Conservation (phyloP, 345 rosid species). For the Aegle marmelos region DNA sequence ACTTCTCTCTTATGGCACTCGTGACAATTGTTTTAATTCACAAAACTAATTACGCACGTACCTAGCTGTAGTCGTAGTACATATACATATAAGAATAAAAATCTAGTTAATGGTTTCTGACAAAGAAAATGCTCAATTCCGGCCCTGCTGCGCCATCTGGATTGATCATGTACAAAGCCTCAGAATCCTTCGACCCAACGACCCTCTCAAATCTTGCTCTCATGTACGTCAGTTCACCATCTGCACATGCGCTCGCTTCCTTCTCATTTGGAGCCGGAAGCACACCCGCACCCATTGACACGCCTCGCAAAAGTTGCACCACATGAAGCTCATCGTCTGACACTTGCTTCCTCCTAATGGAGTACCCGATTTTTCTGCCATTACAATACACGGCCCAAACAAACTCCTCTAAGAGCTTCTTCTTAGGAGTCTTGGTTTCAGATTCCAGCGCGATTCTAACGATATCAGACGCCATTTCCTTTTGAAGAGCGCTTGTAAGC, state of each 20-base stretch:
- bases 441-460: constrained; percentile 86
- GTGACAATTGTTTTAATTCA: background rate
- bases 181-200: constrained; percentile 88
- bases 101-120: constrained; percentile 45
- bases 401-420: constrained; percentile 79
- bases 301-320: constrained; percentile 77
- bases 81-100: too few relatives aligned
- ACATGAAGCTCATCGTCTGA: constrained; percentile 86
- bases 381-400: constrained; percentile 94
- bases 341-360: constrained; percentile 80
- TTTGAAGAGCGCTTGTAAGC: constrained; percentile 62
- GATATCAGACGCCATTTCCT: constrained; percentile 90
- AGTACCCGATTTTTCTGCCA: constrained; percentile 83
- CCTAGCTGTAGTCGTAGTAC: too few relatives aligned
- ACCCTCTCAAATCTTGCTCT: constrained; percentile 89
- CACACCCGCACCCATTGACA: constrained; percentile 98
- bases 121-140: constrained; percentile 88
- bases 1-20: background rate
- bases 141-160: constrained; percentile 88
- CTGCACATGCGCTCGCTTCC: constrained; percentile 30
- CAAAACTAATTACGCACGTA: background rate
- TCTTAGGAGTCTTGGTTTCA: constrained; percentile 75
- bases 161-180: constrained; percentile 89
- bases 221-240: constrained; percentile 82
- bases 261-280: constrained; percentile 66